Base-by-base conservation (phyloP, 208 protist genomes). In the Trypanosoma grayi region DNA sequence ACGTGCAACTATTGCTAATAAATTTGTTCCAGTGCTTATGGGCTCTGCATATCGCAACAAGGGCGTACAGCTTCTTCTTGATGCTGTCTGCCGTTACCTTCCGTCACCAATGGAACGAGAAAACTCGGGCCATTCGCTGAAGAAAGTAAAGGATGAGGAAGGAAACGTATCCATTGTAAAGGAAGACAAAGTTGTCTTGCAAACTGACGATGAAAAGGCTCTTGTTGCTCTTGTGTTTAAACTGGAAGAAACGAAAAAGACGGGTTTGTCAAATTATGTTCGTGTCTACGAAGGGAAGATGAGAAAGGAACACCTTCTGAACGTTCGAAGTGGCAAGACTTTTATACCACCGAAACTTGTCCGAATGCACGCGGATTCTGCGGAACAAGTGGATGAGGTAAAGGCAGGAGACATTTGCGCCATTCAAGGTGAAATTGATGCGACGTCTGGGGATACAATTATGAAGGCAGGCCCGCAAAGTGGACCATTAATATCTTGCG, bases 1-100 rank as follows among this genome's bases (percentile, higher is more conserved):
- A 58, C 81, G 95, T 28, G 71, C 87, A 18, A 96, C 92, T 1
- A 92, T 99, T 55, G 85, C 77, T 6, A 91, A 93, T 66, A 98
- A 92, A 63, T 99, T 99, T 70, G 84, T 95, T 14, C 98, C 98
- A 13, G 98, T 99, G 24, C 73, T 98, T 53, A 81, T 98, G 66
- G 98, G 97, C 47, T 97, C 95, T 4, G 98, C 98, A 8, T 98
- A 99, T 80, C 98, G 98, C 59, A 99, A 99, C 80, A 98, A 98
- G 55, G 98, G 98, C 27, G 93, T 99, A 27, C 98, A 99, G 75
- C 79, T 95, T 27, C 87, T 99, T 61, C 89, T 99, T 11, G 97
- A 99, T 69, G 98, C 83, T 27, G 90, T 99, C 7, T 73, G 94
- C 43, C 80, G 86, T 41, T 99, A 98, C 79, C 85, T 99, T 53